These are phyloP conservation scores for Diaporthe sp. DNA, from an alignment of 2,329 filamentous ascomycete species.

Conservation along the genomic window DNA sequence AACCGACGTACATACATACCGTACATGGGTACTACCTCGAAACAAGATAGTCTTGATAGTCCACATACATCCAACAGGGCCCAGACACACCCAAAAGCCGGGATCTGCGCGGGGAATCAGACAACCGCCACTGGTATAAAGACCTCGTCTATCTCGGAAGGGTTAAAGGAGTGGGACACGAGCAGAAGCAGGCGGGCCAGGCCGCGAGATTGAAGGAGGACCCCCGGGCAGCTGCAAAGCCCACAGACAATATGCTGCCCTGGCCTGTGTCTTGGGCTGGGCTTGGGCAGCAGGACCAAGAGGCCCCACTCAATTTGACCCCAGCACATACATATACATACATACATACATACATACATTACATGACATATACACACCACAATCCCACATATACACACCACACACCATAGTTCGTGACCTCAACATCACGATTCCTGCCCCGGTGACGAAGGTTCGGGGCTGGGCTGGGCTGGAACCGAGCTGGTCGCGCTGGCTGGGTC, in stretches of 20 bases:
- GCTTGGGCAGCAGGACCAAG: neutral
- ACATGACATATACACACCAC: neutral
- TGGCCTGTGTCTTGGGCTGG: neutral
- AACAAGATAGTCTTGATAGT: neutral
- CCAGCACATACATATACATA: neutral
- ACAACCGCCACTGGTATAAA: slow-evolving; percentile 6
- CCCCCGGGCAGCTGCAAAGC: slow-evolving; percentile 20
- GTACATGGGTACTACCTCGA: neutral
- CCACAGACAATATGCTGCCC: slow-evolving; percentile 18
- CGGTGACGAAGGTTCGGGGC: slow-evolving; percentile 2
- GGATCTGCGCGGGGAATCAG: slow-evolving; percentile 23
- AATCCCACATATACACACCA: neutral
- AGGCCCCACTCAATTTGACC: slow-evolving; percentile 1
- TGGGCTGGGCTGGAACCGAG: neutral
- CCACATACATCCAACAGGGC: too few species aligned
- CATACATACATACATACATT: neutral
- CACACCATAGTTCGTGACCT: neutral
- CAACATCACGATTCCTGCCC: neutral
- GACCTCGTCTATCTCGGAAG: slow-evolving; percentile 18
- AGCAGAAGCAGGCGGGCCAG: slow-evolving; percentile 6
- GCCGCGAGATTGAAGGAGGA: slow-evolving; percentile 26
- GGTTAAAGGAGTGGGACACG: neutral
- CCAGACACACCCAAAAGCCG: neutral
- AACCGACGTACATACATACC: neutral
- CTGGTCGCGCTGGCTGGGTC: neutral